Evolutionary conservation across 345 rosid species (phyloP).

Genomic region (Pistacia vera): DNA sequence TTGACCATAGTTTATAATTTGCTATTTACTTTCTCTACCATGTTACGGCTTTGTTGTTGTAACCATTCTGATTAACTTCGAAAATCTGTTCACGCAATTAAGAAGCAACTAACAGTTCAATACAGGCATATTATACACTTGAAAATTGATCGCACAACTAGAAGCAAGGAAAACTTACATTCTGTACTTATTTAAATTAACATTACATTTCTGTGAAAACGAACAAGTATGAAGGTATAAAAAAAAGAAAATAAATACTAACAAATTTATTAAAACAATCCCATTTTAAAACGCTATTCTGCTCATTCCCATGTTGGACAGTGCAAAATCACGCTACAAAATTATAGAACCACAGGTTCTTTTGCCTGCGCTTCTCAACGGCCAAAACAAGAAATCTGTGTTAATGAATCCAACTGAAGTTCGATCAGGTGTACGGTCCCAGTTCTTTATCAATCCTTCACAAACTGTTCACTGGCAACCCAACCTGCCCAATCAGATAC

Average conservation of each 20-base stretch:
- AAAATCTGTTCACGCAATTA: no score
- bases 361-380: not conserved
- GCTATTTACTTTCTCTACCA: no score
- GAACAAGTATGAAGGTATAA: not conserved
- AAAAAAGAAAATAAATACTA: not conserved
- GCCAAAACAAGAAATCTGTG: not conserved
- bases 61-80: no score
- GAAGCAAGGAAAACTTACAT: not conserved
- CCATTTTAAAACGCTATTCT: not conserved
- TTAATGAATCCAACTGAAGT: not conserved
- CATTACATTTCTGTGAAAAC: no score
- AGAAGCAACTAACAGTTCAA: no score
- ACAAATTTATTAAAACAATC: not conserved
- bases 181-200: not conserved
- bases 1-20: no score
- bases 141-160: not conserved
- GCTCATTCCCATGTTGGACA: not conserved
- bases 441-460: constrained; percentile 12
- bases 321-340: constrained; percentile 11
- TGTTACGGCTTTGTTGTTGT: no score
- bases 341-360: not conserved
- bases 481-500: constrained; percentile 1
- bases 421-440: not conserved
- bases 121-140: no score
- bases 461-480: not conserved